A percentile compares a stretch with the other conserved stretches of the same genome.
Conservation (phyloP, 2,329 filamentous ascomycete genomes). For the Cercospora citrullina region DNA sequence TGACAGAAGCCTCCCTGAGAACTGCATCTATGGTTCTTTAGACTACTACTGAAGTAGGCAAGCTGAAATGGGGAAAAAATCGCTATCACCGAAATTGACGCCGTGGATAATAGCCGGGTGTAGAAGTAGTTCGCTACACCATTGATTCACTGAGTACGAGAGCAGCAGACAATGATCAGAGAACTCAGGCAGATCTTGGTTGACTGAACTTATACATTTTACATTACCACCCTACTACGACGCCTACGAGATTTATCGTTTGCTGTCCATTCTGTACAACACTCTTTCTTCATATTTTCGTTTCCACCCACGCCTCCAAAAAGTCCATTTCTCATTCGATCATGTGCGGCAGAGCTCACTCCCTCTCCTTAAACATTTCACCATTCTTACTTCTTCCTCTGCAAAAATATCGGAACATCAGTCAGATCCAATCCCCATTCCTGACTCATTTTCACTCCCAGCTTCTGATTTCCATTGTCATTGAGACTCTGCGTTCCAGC, state of each 20-base stretch:
- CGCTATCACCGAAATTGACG: neutral
- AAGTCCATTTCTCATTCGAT: neutral
- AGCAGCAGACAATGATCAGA: neutral
- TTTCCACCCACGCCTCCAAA: neutral
- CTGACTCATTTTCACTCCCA: slow-evolving; percentile 36
- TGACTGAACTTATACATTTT: neutral
- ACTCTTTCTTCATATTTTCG: neutral
- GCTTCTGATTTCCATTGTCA: slow-evolving; percentile 36
- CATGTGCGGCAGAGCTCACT: neutral
- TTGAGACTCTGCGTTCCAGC: slow-evolving; percentile 39
- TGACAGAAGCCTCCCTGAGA: neutral
- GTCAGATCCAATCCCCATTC: slow-evolving; percentile 43
- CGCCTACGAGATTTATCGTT: neutral
- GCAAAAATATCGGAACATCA: slow-evolving; percentile 44
- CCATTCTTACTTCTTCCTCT: neutral
- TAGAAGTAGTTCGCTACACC: neutral
- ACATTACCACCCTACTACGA: neutral
- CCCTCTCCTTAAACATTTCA: neutral
- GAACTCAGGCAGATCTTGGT: neutral
- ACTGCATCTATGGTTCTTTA: neutral
- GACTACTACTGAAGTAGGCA: neutral
- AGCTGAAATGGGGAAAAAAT: neutral
- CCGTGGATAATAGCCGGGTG: neutral
- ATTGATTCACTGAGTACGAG: neutral
- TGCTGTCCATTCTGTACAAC: neutral